phyloP scores from a whole-genome alignment of 2,329 filamentous ascomycete species.

The Microcera coccophila region DNA sequence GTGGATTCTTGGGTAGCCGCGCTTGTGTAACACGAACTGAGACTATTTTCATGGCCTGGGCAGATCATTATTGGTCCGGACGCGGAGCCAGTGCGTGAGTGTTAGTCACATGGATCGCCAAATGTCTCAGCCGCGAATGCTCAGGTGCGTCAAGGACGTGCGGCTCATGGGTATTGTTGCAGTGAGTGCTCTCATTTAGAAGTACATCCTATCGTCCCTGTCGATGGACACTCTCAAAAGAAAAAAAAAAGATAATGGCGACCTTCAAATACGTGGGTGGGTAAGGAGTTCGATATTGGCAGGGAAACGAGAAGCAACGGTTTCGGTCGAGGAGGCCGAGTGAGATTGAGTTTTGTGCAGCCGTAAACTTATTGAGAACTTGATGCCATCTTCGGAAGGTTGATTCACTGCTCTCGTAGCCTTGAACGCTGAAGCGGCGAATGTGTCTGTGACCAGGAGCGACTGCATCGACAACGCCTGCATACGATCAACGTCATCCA shows the following conservation, averaged over 20 bases:
- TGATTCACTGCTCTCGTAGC: too few species aligned
- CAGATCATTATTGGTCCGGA: slow-evolving; percentile 1
- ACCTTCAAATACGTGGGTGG: too few species aligned
- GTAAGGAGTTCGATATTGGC: background rate
- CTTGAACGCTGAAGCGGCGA: too few species aligned
- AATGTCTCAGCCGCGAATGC: too few species aligned
- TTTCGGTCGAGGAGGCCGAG: background rate
- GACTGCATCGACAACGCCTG: too few species aligned
- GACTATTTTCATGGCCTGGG: background rate
- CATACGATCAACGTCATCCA: too few species aligned
- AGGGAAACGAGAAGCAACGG: background rate
- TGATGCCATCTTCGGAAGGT: slow-evolving; percentile 1
- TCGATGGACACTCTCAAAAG: too few species aligned
- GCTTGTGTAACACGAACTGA: background rate
- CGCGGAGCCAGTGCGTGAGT: slow-evolving; percentile 1
- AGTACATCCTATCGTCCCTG: too few species aligned
- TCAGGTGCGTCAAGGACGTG: background rate
- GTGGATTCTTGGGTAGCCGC: slow-evolving; percentile 1
- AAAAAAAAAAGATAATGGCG: too few species aligned
- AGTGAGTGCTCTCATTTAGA: too few species aligned
- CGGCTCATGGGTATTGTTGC: background rate
- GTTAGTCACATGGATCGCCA: background rate
- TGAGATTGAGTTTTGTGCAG: background rate
- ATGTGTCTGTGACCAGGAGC: too few species aligned
- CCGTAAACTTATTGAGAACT: background rate